phyloP scores from a whole-genome alignment of 805 yeast genomes.

The Yarrowia keelungensis region DNA sequence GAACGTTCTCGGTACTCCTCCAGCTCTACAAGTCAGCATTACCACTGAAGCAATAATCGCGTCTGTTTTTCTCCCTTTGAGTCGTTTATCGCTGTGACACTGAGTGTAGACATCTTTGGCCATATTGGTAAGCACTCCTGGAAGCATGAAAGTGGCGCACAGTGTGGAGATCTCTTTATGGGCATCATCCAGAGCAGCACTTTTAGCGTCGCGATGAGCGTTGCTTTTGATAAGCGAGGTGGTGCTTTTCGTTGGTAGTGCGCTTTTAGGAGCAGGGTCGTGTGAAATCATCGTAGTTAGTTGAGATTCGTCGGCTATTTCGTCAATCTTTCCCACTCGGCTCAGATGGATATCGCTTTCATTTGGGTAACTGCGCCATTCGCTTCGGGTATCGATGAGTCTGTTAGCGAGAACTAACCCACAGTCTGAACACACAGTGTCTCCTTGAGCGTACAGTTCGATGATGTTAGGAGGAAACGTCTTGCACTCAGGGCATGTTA shows the following conservation, averaged over 20 bases:
- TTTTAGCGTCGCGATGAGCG: too few relatives aligned
- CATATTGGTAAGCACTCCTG: not conserved
- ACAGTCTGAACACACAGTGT: not conserved
- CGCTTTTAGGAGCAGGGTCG: not conserved
- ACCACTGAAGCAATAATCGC: not conserved
- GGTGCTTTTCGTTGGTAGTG: too few relatives aligned
- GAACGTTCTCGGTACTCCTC: not conserved
- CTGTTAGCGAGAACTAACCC: not conserved
- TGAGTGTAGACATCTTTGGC: not conserved
- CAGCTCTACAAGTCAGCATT: not conserved
- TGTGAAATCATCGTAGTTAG: not conserved
- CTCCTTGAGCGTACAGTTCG: not conserved
- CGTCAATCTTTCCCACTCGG: not conserved
- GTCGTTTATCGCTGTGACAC: not conserved
- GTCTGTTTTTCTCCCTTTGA: not conserved
- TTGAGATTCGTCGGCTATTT: not conserved
- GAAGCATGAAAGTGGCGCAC: not conserved
- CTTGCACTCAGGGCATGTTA: not conserved
- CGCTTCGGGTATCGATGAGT: not conserved
- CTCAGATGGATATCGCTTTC: too few relatives aligned
- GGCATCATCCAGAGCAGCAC: too few relatives aligned
- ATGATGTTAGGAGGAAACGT: not conserved
- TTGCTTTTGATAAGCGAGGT: too few relatives aligned
- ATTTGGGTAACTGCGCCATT: not conserved
- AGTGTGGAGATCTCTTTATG: not conserved